These are phyloP conservation scores for Excoecaria agallocha DNA, from an alignment of 345 rosid genomes.

Conservation along the genomic window DNA sequence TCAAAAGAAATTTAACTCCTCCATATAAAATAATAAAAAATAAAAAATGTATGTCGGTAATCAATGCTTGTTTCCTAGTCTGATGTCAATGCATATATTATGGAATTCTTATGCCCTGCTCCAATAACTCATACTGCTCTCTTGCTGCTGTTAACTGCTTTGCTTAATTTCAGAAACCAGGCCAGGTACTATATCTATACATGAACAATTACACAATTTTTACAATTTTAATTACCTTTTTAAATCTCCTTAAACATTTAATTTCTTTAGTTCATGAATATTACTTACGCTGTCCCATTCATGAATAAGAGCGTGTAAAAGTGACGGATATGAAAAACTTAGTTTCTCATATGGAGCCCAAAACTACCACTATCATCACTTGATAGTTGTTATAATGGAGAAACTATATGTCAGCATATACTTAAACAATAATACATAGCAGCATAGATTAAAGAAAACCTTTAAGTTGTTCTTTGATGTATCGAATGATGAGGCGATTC, in stretches of 20 bases:
- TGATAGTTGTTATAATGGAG: conserved; percentile 39
- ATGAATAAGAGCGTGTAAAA: conserved; percentile 63
- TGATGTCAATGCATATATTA: conserved; percentile 66
- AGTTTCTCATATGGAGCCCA: conserved; percentile 64
- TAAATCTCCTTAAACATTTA: too few species aligned
- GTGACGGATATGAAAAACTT: conserved; percentile 68
- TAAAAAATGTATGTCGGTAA: too few species aligned
- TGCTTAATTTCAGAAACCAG: conserved; percentile 89
- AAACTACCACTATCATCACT: conserved; percentile 36
- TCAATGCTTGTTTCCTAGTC: conserved; percentile 69
- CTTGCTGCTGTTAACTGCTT: conserved; percentile 72
- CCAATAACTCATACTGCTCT: conserved; percentile 81
- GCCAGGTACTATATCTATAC: conserved; percentile 55
- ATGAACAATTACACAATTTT: too few species aligned
- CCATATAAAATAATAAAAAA: too few species aligned
- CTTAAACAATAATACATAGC: too few species aligned
- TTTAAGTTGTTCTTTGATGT: conserved; percentile 35
- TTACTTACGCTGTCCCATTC: conserved; percentile 75
- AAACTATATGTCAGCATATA: too few species aligned
- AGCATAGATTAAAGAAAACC: too few species aligned
- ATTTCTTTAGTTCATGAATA: too few species aligned
- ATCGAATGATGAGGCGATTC: conserved; percentile 54
- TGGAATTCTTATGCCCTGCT: conserved; percentile 83
- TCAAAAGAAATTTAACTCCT: too few species aligned
- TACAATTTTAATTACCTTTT: too few species aligned